These are phyloP conservation scores for Ephemerocybe angulata DNA, from an alignment of 768 basidiomycete genomes.

Conservation along the genomic window DNA sequence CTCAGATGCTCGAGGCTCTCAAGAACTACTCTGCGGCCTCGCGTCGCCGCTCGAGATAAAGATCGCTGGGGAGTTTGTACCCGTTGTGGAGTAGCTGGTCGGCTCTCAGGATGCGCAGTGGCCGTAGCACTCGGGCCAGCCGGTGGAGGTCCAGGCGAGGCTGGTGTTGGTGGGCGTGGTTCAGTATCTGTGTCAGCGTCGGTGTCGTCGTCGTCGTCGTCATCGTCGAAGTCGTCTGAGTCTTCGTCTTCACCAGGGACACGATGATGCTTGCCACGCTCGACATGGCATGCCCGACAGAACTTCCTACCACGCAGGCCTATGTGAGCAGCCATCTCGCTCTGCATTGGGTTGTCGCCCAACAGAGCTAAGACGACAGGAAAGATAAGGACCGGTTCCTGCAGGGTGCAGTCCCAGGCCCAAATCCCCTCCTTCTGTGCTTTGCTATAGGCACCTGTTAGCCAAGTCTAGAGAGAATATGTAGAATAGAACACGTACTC, in stretches of 20 bases:
- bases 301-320: slow-evolving; percentile 35
- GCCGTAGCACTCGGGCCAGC: no score
- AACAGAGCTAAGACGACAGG: slow-evolving; percentile 9
- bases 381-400: background rate
- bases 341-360: slow-evolving; percentile 47
- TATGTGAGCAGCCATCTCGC: slow-evolving; percentile 43
- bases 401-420: background rate
- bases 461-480: slow-evolving; percentile 12
- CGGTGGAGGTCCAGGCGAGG: background rate
- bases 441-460: slow-evolving; percentile 1
- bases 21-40: no score
- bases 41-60: no score
- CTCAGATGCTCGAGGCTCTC: no score
- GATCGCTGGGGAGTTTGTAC: no score
- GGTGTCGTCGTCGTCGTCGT: background rate
- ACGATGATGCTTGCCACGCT: background rate
- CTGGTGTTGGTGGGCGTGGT: slow-evolving; percentile 13
- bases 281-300: slow-evolving; percentile 37
- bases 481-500: slow-evolving; percentile 23
- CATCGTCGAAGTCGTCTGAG: background rate
- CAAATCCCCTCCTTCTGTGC: background rate
- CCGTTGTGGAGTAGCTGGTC: no score
- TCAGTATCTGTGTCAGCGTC: slow-evolving; percentile 16
- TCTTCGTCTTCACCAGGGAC: background rate
- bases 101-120: no score